These are phyloP conservation scores for Phytophthora citricola DNA, from an alignment of 352 stramenopile species.

Conservation along the genomic window DNA sequence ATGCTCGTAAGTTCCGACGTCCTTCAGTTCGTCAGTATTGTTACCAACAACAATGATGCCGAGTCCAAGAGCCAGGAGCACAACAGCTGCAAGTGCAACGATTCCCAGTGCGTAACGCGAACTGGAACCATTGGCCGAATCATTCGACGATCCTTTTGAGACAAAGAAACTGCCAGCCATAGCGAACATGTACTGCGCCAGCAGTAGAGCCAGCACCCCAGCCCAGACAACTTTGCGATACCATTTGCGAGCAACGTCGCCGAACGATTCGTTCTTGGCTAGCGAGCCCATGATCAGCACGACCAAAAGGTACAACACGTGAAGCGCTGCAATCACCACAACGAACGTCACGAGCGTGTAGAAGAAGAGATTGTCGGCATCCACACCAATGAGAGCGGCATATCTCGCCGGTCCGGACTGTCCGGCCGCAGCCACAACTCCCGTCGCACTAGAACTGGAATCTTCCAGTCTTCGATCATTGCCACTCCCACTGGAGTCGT, in stretches of 20 bases:
- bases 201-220: slow-evolving; percentile 65
- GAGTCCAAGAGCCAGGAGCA: slow-evolving; percentile 69
- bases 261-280: slow-evolving; percentile 71
- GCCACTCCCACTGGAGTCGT: slow-evolving; percentile 6
- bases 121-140: slow-evolving; percentile 38
- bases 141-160: slow-evolving; percentile 44
- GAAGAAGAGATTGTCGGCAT: slow-evolving; percentile 78
- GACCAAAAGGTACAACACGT: slow-evolving; percentile 69
- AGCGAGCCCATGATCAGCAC: slow-evolving; percentile 53
- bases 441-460: slow-evolving; percentile 40
- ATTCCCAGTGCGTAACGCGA: slow-evolving; percentile 56
- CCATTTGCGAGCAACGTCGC: slow-evolving; percentile 60
- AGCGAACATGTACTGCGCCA: slow-evolving; percentile 89
- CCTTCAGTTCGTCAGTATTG: slow-evolving; percentile 73
- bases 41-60: slow-evolving; percentile 71
- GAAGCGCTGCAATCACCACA: slow-evolving; percentile 62
- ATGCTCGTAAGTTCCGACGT: slow-evolving; percentile 81
- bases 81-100: slow-evolving; percentile 47
- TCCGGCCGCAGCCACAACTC: slow-evolving; percentile 32
- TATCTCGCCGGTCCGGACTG: slow-evolving; percentile 77
- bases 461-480: slow-evolving; percentile 38
- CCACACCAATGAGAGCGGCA: slow-evolving; percentile 67
- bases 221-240: slow-evolving; percentile 89
- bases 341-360: slow-evolving; percentile 78
- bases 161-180: slow-evolving; percentile 86